These are phyloP conservation scores for Diutina pseudorugosa DNA, from an alignment of 1,139 yeast species.

Conservation along the genomic window DNA sequence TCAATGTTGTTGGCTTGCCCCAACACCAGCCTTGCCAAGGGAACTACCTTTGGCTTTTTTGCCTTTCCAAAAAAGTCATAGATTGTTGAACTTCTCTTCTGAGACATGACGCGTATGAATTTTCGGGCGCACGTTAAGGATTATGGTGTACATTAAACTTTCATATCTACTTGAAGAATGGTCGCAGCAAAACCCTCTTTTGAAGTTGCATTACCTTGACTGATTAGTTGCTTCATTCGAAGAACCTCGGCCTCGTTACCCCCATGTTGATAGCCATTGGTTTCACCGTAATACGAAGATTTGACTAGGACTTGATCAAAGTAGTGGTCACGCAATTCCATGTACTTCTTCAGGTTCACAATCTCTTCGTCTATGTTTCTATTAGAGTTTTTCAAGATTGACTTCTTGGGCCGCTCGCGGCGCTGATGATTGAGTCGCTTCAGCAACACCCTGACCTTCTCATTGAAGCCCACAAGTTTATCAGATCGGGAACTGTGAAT, in stretches of 20 bases:
- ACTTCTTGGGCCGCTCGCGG: not conserved
- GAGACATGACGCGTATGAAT: not conserved
- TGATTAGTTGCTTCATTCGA: not conserved
- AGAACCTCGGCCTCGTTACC: not conserved
- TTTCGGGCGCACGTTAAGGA: not conserved
- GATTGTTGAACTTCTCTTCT: not conserved
- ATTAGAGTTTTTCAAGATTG: not conserved
- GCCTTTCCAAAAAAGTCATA: not conserved
- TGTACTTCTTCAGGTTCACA: not conserved
- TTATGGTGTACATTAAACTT: not conserved
- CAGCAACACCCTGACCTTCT: not conserved
- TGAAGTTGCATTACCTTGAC: not conserved
- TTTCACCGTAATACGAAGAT: not conserved
- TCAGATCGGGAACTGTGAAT: not conserved
- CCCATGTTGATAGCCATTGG: not conserved
- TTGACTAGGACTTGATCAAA: not conserved
- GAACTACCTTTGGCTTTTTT: not conserved
- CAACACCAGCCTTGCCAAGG: not conserved
- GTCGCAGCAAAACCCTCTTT: not conserved
- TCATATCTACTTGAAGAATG: not conserved
- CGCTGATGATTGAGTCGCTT: not conserved
- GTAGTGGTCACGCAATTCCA: not conserved
- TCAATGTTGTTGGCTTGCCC: not conserved
- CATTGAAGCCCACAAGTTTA: not conserved
- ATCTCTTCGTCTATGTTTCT: not conserved